Percentiles rank a stretch among this genome's conserved stretches.
Evolutionary conservation across 169 alveolate genomes (phyloP).

Genomic region (Eimeria falciformis): DNA sequence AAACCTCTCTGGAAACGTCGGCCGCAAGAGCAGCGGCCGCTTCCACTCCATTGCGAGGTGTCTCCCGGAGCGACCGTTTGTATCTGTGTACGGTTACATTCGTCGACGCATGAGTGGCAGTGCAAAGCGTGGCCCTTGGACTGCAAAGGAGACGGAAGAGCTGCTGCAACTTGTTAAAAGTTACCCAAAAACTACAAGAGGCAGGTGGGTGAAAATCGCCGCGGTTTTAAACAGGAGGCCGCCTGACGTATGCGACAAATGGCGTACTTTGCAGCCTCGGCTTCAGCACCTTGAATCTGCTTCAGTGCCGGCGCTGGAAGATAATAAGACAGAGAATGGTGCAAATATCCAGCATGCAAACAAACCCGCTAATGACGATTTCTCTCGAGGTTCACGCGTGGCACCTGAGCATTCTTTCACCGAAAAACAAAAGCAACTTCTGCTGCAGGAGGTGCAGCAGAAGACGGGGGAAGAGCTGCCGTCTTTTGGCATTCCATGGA

Average conservation of each 20-base stretch:
- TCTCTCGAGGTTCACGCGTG: too few species aligned
- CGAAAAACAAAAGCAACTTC: background rate
- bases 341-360: too few species aligned
- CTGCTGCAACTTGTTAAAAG: background rate
- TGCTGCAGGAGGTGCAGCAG: slow-evolving; percentile 47
- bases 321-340: too few species aligned
- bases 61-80: slow-evolving; percentile 59
- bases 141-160: slow-evolving; percentile 15
- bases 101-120: slow-evolving; percentile 23
- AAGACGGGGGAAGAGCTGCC: slow-evolving; percentile 49
- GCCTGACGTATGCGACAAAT: slow-evolving; percentile 65
- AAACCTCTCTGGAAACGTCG: background rate
- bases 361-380: too few species aligned
- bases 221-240: slow-evolving; percentile 23
- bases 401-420: too few species aligned
- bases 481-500: slow-evolving; percentile 34
- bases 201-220: slow-evolving; percentile 56
- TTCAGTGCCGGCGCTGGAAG: background rate
- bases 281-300: background rate
- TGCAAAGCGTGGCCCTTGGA: slow-evolving; percentile 52
- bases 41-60: slow-evolving; percentile 50
- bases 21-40: background rate
- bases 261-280: slow-evolving; percentile 45
- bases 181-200: background rate
- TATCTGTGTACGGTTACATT: slow-evolving; percentile 47